Conservation (phyloP, 495 filamentous ascomycete species). For the Penicillium salamii region DNA sequence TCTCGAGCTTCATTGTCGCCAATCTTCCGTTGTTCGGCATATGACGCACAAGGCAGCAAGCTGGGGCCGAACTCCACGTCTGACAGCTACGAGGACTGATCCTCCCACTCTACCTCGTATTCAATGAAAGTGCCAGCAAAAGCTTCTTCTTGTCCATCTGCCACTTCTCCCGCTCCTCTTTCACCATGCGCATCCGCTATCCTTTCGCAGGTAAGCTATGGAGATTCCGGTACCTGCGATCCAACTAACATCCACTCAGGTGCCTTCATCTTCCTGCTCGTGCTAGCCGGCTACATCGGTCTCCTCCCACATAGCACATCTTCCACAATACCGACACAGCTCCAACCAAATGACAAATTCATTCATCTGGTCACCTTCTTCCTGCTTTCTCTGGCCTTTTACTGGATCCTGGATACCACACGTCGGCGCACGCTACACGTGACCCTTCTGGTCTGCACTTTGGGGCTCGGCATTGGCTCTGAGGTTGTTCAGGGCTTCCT, state of each 20-base stretch:
- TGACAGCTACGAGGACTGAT: slow-evolving; percentile 3
- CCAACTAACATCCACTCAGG: slow-evolving; percentile 34
- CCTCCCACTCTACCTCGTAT: background rate
- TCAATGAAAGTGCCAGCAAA: background rate
- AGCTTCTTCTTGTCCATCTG: background rate
- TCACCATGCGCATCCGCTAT: slow-evolving; percentile 65
- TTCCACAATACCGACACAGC: slow-evolving; percentile 62
- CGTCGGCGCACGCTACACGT: slow-evolving; percentile 80
- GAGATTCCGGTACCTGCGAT: slow-evolving; percentile 5
- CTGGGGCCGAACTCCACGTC: slow-evolving; percentile 18
- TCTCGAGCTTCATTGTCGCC: background rate
- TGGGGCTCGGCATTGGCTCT: slow-evolving; percentile 72
- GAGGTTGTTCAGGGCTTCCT: slow-evolving; percentile 80
- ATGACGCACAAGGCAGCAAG: slow-evolving; percentile 30
- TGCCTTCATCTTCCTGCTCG: slow-evolving; percentile 72
- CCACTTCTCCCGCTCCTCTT: background rate
- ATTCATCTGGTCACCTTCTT: slow-evolving; percentile 91
- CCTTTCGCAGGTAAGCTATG: slow-evolving; percentile 64
- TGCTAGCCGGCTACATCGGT: slow-evolving; percentile 75
- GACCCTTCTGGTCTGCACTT: slow-evolving; percentile 77
- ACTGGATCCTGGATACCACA: slow-evolving; percentile 93
- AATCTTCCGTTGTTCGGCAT: slow-evolving; percentile 15
- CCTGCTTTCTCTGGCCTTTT: slow-evolving; percentile 80
- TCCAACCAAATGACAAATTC: slow-evolving; percentile 80
- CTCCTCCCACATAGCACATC: slow-evolving; percentile 59